phyloP scores from a whole-genome alignment of 139 green algal genomes.

The Picochlorum sp. region DNA sequence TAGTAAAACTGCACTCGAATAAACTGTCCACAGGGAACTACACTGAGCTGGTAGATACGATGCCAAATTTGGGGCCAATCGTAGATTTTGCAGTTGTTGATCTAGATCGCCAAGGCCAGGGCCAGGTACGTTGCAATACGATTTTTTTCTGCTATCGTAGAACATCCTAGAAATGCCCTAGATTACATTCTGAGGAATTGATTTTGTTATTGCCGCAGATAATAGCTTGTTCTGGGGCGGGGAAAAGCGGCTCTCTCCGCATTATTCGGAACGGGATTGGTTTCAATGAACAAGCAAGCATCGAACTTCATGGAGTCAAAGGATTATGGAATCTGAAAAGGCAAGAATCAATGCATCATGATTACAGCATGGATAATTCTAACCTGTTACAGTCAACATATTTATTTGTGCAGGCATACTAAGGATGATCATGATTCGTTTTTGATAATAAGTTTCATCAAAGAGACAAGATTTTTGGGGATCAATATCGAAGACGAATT shows the following conservation, averaged over 20 bases:
- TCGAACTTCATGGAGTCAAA: slow-evolving; percentile 69
- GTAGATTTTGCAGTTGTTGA: slow-evolving; percentile 92
- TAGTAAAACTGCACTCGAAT: slow-evolving; percentile 40
- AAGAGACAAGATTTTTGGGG: slow-evolving; percentile 73
- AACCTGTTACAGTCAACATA: slow-evolving; percentile 2
- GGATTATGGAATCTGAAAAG: slow-evolving; percentile 82
- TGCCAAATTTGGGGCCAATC: slow-evolving; percentile 87
- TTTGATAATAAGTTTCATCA: slow-evolving; percentile 89
- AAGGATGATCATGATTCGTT: slow-evolving; percentile 64
- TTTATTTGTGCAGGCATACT: slow-evolving; percentile 1
- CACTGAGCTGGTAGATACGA: slow-evolving; percentile 76
- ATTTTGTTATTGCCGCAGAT: slow-evolving; percentile 53
- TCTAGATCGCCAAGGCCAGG: slow-evolving; percentile 88
- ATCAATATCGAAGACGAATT: slow-evolving; percentile 77
- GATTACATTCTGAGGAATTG: neutral
- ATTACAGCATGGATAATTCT: neutral
- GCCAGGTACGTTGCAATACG: no score
- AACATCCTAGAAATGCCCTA: no score
- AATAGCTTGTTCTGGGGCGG: slow-evolving; percentile 77
- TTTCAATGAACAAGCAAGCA: slow-evolving; percentile 80
- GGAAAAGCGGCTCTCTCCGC: slow-evolving; percentile 67
- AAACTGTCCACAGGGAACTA: slow-evolving; percentile 4
- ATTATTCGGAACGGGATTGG: slow-evolving; percentile 96
- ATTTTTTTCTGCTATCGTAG: slow-evolving; percentile 22
- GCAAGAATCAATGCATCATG: slow-evolving; percentile 7